Evolutionary conservation across 768 basidiomycete genomes (phyloP), one percentile per base, ranked within the genome.

Genomic region (Tephrocybe rancida): DNA sequence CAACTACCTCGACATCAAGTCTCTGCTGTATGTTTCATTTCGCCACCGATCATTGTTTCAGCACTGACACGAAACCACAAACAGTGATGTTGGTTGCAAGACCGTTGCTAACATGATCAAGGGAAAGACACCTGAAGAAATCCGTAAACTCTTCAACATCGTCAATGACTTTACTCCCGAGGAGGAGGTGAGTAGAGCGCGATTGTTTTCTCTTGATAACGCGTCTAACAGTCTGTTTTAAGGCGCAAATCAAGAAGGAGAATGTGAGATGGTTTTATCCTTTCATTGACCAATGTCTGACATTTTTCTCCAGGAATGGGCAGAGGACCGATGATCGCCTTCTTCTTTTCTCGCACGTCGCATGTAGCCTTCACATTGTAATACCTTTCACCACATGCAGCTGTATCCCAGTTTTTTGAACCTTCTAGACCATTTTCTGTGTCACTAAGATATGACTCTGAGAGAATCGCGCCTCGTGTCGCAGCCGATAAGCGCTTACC

Each of bases 101-200:
- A 97, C 94, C 3, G 95, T 97, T 4, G 97, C 97, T 13, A 98
- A 98, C 82, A 99, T 98, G 97, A 98, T 99, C 83, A 98, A 99
- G 79, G 97, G 97, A 29, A 99, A 99, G 84, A 96, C 95, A 3
- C 97, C 97, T 21, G 97, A 98, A 71, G 97, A 98, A 76, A 98
- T 99, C 62, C 88, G 96, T 54, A 98, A 98, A 67, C 84, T 98
- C 49, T 98, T 95, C 79, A 96, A 97, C 82, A 95, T 95, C 60
- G 90, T 92, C 27, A 95, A 95, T 69, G 97, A 98, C 74, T 99
- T 99, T 68, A 98, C 97, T 3, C 95, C 96, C 18, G 97, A 99
- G 68, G 97, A 98, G 71, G 97, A 99, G 87, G 96, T 94, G 42
- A 42, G 75, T 70, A 18, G 49, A 41, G 43, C 19, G 7, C 18